A percentile compares a stretch with the other conserved stretches of the same genome.
These are phyloP conservation scores for Scedosporium aurantiacum DNA, from an alignment of 2,329 filamentous ascomycete genomes.

Conservation along the genomic window DNA sequence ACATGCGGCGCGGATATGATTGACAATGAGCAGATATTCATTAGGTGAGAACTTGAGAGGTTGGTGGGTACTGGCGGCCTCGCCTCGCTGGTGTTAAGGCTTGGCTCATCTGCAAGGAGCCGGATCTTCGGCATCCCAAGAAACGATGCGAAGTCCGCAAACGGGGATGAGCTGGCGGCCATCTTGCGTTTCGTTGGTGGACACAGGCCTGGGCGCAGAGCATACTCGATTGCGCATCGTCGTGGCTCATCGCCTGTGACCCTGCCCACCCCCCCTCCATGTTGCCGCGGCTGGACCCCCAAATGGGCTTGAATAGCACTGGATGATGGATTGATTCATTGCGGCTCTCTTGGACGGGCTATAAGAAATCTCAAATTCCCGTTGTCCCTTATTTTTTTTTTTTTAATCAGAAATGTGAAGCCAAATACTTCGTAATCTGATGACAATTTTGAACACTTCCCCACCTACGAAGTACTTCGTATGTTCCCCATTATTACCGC, in stretches of 20 bases:
- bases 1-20: no score
- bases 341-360: background rate
- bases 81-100: no score
- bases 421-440: background rate
- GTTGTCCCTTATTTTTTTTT: background rate
- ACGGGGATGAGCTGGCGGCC: background rate
- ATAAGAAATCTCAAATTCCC: background rate
- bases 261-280: background rate
- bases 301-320: background rate
- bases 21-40: no score
- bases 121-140: background rate
- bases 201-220: background rate
- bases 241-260: background rate
- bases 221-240: background rate
- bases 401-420: background rate
- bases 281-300: background rate
- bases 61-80: no score
- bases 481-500: background rate
- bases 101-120: no score
- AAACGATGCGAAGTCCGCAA: no score
- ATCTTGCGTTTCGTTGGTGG: background rate
- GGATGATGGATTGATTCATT: no score
- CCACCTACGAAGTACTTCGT: no score
- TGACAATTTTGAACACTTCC: background rate
- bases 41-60: no score